These are phyloP conservation scores for Suhomyces xylopsoci DNA, from an alignment of 805 yeast species.

Conservation along the genomic window DNA sequence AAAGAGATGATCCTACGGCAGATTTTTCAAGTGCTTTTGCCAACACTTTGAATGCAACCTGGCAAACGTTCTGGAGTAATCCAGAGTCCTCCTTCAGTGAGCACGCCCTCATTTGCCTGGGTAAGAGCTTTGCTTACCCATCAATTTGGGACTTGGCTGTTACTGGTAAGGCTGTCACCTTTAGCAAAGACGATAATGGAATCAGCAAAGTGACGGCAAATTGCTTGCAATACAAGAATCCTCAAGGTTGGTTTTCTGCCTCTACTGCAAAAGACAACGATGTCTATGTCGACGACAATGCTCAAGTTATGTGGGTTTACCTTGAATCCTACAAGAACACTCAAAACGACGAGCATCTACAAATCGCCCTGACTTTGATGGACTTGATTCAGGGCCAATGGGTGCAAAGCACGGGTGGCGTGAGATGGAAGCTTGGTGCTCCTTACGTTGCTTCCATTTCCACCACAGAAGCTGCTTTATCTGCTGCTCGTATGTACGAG, in stretches of 20 bases:
- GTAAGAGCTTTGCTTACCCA: constrained; percentile 5
- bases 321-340: constrained; percentile 10
- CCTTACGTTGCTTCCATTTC: constrained; percentile 13
- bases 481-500: constrained; percentile 11
- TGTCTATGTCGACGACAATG: constrained; percentile 14
- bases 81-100: constrained; percentile 8
- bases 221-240: constrained; percentile 6
- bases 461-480: constrained; percentile 14
- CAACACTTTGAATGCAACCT: constrained; percentile 10
- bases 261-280: constrained; percentile 9
- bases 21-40: constrained; percentile 6
- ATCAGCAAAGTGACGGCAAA: constrained; percentile 4
- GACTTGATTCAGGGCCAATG: constrained; percentile 7
- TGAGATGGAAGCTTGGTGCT: constrained; percentile 9
- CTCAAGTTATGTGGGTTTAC: constrained; percentile 14
- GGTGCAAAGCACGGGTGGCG: constrained; percentile 10
- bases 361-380: constrained; percentile 7
- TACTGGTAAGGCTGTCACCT: constrained; percentile 11
- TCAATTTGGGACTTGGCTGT: constrained; percentile 14
- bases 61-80: constrained; percentile 18
- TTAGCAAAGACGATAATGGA: constrained; percentile 1
- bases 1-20: neutral
- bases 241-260: constrained; percentile 12
- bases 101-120: constrained; percentile 6
- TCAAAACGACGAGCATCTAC: constrained; percentile 6